phyloP scores from a whole-genome alignment of 2,329 filamentous ascomycete species.

The Fusarium verticillioides region DNA sequence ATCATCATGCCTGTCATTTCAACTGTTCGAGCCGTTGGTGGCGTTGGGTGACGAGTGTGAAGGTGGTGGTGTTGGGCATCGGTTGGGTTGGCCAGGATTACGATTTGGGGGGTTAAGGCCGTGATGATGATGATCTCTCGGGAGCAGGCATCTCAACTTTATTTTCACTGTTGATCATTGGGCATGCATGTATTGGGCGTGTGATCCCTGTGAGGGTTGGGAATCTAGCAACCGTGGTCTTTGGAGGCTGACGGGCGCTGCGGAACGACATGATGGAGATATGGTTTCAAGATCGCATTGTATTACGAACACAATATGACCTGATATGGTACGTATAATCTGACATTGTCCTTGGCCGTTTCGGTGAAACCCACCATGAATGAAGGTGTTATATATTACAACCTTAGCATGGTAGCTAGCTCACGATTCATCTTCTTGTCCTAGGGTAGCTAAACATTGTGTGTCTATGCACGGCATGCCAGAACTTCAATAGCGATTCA shows the following conservation, averaged over 20 bases:
- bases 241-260: not conserved
- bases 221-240: not conserved
- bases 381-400: not conserved
- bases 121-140: constrained; percentile 25
- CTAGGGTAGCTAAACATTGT: constrained; percentile 10
- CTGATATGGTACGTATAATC: not conserved
- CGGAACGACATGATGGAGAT: constrained; percentile 1
- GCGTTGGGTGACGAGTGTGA: constrained; percentile 36
- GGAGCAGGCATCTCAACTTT: constrained; percentile 12
- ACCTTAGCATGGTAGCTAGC: not conserved
- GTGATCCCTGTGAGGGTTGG: not conserved
- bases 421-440: not conserved
- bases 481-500: not conserved
- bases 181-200: constrained; percentile 2
- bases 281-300: not conserved
- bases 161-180: not conserved
- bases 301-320: constrained; percentile 7
- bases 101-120: constrained; percentile 10
- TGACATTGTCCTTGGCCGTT: not conserved
- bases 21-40: constrained; percentile 19
- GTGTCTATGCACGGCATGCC: not conserved
- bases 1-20: constrained; percentile 3
- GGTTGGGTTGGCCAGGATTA: constrained; percentile 26
- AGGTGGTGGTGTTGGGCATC: constrained; percentile 40
- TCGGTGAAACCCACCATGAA: not conserved